phyloP scores from a whole-genome alignment of 352 stramenopile genomes.

The Phytopythium helicoides region DNA sequence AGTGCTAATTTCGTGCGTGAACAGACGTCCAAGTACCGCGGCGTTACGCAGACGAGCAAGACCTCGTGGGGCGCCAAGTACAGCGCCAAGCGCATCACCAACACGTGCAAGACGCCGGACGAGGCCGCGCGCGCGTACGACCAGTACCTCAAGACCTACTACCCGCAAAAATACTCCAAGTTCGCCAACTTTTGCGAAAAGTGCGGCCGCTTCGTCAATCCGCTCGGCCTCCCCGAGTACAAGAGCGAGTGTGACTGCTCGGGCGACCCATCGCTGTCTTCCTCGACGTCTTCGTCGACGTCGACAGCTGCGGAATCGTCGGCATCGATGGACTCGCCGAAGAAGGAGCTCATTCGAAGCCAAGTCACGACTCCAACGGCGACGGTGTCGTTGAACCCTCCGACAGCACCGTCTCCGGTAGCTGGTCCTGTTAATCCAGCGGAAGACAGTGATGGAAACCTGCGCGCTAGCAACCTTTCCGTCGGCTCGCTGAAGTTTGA shows the following conservation, averaged over 20 bases:
- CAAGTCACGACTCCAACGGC: slow-evolving; percentile 30
- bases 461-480: slow-evolving; percentile 61
- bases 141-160: slow-evolving; percentile 77
- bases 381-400: slow-evolving; percentile 22
- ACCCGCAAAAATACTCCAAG: slow-evolving; percentile 81
- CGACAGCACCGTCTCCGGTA: slow-evolving; percentile 28
- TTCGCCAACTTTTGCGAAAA: slow-evolving; percentile 87
- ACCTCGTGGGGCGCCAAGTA: slow-evolving; percentile 88
- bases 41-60: slow-evolving; percentile 85
- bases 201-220: slow-evolving; percentile 81
- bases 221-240: slow-evolving; percentile 67
- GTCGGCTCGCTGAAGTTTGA: slow-evolving; percentile 73
- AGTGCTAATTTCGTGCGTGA: neutral
- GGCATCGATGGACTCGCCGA: slow-evolving; percentile 19
- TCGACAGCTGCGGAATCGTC: slow-evolving; percentile 12
- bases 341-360: slow-evolving; percentile 39
- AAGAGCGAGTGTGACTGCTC: slow-evolving; percentile 72
- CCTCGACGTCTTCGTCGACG: slow-evolving; percentile 1
- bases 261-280: neutral
- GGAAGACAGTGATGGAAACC: slow-evolving; percentile 27
- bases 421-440: slow-evolving; percentile 26
- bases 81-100: slow-evolving; percentile 85
- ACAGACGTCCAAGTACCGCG: slow-evolving; percentile 86
- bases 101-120: slow-evolving; percentile 86
- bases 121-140: slow-evolving; percentile 83